Percentiles rank a stretch among this genome's conserved stretches.
phyloP scores from a whole-genome alignment of 768 basidiomycete species.

The Mycena leptocephala region DNA sequence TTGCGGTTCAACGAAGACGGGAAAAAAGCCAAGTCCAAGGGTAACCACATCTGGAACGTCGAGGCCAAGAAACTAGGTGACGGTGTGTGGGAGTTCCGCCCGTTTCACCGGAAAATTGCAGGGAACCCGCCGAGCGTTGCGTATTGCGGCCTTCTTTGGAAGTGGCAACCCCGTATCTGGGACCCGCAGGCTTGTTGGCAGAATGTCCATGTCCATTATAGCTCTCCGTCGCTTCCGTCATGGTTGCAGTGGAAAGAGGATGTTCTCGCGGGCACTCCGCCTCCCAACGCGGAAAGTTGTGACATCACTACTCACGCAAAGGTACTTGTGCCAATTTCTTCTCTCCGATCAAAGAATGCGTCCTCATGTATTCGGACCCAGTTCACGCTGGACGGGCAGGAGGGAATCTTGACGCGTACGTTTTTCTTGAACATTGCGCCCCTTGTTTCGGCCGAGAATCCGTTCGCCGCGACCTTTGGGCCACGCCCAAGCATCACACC shows the following conservation, averaged over 20 bases:
- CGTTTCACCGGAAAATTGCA: conserved; percentile 91
- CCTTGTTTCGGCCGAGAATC: conserved; percentile 60
- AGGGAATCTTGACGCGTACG: conserved; percentile 76
- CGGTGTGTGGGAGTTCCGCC: conserved; percentile 89
- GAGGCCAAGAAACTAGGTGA: conserved; percentile 90
- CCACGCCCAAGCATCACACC: conserved; percentile 26
- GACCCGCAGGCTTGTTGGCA: conserved; percentile 93
- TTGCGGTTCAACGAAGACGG: conserved; percentile 99
- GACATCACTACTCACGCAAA: conserved; percentile 84
- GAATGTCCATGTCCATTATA: conserved; percentile 85
- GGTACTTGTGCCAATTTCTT: conserved; percentile 56
- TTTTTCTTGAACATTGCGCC: conserved; percentile 85
- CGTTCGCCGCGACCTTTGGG: conserved; percentile 52
- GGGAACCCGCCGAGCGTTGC: conserved; percentile 88
- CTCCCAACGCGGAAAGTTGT: conserved; percentile 81
- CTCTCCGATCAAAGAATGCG: conserved; percentile 19
- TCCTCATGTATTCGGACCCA: conserved; percentile 46
- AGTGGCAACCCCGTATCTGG: conserved; percentile 96
- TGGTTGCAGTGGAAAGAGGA: conserved; percentile 95
- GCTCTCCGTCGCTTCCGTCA: conserved; percentile 84
- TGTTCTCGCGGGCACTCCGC: conserved; percentile 85
- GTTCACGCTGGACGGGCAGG: conserved; percentile 84
- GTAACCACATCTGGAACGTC: conserved; percentile 99
- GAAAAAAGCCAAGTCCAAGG: conserved; percentile 99
- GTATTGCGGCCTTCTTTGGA: conserved; percentile 86